Base-by-base conservation (phyloP, 441 rosid species). In the Adansonia rubrostipa region DNA sequence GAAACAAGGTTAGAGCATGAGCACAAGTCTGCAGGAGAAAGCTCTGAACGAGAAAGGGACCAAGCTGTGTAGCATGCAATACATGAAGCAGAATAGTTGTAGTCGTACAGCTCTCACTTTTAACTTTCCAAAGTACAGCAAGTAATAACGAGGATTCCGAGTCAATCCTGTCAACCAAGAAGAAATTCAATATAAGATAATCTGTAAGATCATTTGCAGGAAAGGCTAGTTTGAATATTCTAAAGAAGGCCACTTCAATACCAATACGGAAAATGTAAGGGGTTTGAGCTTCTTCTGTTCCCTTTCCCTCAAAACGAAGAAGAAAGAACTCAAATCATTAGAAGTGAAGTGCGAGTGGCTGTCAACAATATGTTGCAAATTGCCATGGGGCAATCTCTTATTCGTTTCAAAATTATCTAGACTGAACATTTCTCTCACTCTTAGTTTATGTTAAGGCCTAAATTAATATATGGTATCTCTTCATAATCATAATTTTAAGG, bases 41-140 rank as follows among this genome's bases (percentile, higher is more conserved):
- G 57, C 62, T n/a, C n/a, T 57, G 61, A 20, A 17, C 33, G 24
- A 56, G 4, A 14, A 19, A 77, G 28, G 45, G 54, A 47, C 51
- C 45, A 13, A 62, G 73, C 74, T 17, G 42, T 64, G 60, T 17
- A 6, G 14, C 56, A 44, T 40, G 10, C 45, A 3, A 44, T 24
- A 14, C 45, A 3, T 14, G 68, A 68, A 73, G 44, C 78, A 36
- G 40, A 4, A 13, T 42, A 0, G 63, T n/a, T 36, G 40, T 36
- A 36, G 40, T 3, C 58, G 15, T 8, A 61, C 56, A 73, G 67
- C 44, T 63, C 66, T 73, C 57, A 53, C 74, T 36, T 33, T 28
- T 19, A 70, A 60, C 64, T 77, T 77, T 24, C 61, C 71, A 81
- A 33, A 63, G 47, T 28, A 70, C 77, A 15, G 33, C 70, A 58